Base-by-base conservation (phyloP, 805 yeast genomes). In the Zygosaccharomyces rouxii region DNA sequence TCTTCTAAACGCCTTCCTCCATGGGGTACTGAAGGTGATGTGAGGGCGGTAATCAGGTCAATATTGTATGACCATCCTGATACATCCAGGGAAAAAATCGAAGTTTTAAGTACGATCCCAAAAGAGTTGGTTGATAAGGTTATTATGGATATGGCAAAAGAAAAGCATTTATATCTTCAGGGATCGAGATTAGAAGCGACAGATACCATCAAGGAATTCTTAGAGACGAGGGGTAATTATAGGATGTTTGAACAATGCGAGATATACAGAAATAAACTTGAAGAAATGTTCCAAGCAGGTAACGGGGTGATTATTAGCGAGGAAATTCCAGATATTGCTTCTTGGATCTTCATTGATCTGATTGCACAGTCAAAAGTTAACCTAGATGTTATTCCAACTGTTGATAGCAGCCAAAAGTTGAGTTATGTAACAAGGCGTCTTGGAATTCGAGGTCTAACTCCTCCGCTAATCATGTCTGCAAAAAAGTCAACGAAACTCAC, bases 361-460 rank as follows among this genome's bases (percentile, higher is more conserved):
- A 55, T 84, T 14, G 76, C 81, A 2, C 62, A 69, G 5, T 58
- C 66, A 4, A 60, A 65, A 13, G 53, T 82, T 3, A 61, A 67
- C 7, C 53, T 83, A 3, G 73, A 74, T 3, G 72, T 84, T 39
- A 73, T 86, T 19, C 87, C 86, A 55, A 76, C 76, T 45, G 67
- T 75, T 7, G 73, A 78, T 49, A 73, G 70, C 13, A 64, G 66
- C 18, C 62, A 75, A n/a, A 72, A 78, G 44, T 72, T 75, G 30
- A 83, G 87, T 10, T 90, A 89, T 61, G 84, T 84, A 35, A 85
- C 96, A 1, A 76, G 96, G 52, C 71, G 79, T 16, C 77, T 86
- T 35, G 95, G 87, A 52, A 79, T 83, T 54, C 79, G 55, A n/a
- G 54, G 66, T 75, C 37, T 82, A 74, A 62, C 75, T 78, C 42